Evolutionary conservation across 2,329 filamentous ascomycete genomes (phyloP), one percentile per base, ranked within the genome.

Genomic region (Ophiostoma sp.): DNA sequence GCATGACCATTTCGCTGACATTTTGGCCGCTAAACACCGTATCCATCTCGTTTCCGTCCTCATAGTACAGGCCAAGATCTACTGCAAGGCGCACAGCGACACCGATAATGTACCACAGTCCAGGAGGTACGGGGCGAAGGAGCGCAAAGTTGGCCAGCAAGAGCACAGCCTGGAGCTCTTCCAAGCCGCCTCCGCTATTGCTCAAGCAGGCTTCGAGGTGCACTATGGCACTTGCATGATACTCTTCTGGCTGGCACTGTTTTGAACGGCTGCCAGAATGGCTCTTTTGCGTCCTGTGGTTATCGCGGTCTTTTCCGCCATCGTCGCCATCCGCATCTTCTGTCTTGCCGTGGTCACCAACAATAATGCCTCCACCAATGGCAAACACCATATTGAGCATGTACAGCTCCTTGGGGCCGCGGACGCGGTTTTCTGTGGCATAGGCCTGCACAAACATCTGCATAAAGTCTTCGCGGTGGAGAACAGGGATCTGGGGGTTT

Each of bases 361-460:
- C 88, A 74, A 97, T 96, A 75, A 97, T 96, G 23, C 93, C 94
- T 23, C 92, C 91, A 7, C 95, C 95, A 75, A 98, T 97, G 17
- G 94, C 94, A 80, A 96, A 98, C 33, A 98, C 94, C 80, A 98
- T 97, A 79, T 97, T 97, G 73, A 98, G 84, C 81, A 96, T 87
- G 80, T 97, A 98, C n/a, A 95, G 84, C 79, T 97, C 93, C 69
- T 90, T 86, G 4, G 93, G 87, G 1, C 90, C 91, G 35, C 90
- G 85, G 69, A 86, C 84, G 71, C 87, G 86, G 66, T 87, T 84
- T 27, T 90, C 87, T 0, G 87, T 85, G 4, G 86, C 84, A 78
- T 97, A 97, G 0, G 93, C 91, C 65, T 87, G 86, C 69, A 96
- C 90, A 77, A 97, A 91, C 80, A 96, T 88, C 65, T 90, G 86